A percentile compares a stretch with the other conserved stretches of the same genome.
Evolutionary conservation across 257 asterid species (phyloP).

Genomic region (Solanum clarkiae): DNA sequence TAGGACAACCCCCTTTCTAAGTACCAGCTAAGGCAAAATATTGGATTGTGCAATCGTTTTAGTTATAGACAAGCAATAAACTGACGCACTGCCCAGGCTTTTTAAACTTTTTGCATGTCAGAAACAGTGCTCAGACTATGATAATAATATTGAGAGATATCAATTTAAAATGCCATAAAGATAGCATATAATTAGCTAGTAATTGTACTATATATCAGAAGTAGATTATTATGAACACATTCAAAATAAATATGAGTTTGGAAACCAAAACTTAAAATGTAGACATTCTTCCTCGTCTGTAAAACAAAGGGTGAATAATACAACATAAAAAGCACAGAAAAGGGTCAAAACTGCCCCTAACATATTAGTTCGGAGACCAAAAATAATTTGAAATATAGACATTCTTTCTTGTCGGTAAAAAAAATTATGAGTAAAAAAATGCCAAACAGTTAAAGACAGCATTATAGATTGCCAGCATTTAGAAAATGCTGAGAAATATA

Average conservation of each 20-base stretch:
- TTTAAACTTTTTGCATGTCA: neutral
- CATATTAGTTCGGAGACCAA: no score
- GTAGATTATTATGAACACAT: neutral
- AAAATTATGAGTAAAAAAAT: no score
- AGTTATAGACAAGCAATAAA: neutral
- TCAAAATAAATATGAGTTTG: neutral
- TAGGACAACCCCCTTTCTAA: neutral
- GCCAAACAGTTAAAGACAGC: no score
- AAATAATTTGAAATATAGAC: no score
- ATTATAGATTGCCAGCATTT: no score
- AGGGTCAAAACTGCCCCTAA: no score
- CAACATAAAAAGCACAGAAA: neutral
- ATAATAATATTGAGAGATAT: neutral
- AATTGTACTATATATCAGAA: neutral
- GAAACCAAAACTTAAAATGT: neutral
- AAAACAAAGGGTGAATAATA: neutral
- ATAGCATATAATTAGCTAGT: neutral
- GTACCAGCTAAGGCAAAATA: neutral
- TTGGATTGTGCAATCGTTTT: neutral
- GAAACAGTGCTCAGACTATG: neutral
- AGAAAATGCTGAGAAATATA: no score
- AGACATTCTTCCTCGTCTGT: neutral
- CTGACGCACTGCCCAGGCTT: neutral
- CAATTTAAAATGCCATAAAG: neutral
- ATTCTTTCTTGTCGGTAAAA: no score